Evolutionary conservation across 2,329 filamentous ascomycete species (phyloP).

Genomic region (Paramyrothecium sp.): DNA sequence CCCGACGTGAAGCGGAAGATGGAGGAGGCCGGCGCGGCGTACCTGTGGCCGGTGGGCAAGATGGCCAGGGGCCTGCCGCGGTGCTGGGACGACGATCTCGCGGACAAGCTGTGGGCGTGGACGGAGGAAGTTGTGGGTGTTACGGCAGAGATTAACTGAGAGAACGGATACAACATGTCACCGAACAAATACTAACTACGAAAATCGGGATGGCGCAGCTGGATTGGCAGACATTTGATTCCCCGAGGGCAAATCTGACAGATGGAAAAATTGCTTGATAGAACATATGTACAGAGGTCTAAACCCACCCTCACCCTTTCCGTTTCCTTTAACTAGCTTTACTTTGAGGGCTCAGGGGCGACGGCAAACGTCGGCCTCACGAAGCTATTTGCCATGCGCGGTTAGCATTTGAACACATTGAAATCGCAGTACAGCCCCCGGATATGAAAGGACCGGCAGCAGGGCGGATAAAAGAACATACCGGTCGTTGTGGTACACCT

Average conservation of each 20-base stretch:
- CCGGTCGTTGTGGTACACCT: constrained; percentile 87
- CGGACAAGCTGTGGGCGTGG: constrained; percentile 36
- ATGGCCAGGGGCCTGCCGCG: constrained; percentile 14
- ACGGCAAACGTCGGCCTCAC: constrained; percentile 78
- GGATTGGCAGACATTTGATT: neutral
- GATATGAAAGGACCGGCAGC: no score
- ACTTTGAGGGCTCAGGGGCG: constrained; percentile 65
- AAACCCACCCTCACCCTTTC: constrained; percentile 2
- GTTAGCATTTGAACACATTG: neutral
- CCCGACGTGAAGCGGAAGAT: constrained; percentile 13
- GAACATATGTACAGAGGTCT: constrained; percentile 2
- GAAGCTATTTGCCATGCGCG: constrained; percentile 51
- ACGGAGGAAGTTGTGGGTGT: constrained; percentile 20
- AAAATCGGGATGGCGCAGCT: no score
- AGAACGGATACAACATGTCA: neutral
- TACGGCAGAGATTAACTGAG: constrained; percentile 1
- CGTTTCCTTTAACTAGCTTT: constrained; percentile 22
- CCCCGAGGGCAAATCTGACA: neutral
- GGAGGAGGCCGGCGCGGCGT: constrained; percentile 12
- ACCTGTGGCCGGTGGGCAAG: constrained; percentile 26
- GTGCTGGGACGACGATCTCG: constrained; percentile 25
- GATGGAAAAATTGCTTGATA: neutral
- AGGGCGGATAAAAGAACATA: constrained; percentile 42
- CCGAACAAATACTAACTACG: neutral
- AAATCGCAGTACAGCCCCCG: no score